Evolutionary conservation across 495 filamentous ascomycete genomes (phyloP).

Genomic region (Podospora fimiseda): DNA sequence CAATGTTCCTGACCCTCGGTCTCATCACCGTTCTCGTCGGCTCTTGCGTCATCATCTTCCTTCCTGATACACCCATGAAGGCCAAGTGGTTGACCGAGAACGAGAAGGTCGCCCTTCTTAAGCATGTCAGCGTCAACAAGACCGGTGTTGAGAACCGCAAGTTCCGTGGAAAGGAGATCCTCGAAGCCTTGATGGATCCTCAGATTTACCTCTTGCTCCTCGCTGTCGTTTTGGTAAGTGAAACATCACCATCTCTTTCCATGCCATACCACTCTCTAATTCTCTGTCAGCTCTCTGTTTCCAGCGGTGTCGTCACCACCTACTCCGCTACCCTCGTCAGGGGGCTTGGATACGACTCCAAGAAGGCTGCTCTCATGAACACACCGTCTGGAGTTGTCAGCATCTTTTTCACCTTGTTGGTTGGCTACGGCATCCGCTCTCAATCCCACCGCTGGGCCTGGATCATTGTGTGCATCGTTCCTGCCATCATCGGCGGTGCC

Average conservation of each 20-base stretch:
- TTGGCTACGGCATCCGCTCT: slow-evolving; percentile 36
- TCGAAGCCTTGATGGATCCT: slow-evolving; percentile 31
- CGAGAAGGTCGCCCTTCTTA: slow-evolving; percentile 42
- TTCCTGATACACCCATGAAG: slow-evolving; percentile 50
- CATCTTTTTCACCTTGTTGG: slow-evolving; percentile 48
- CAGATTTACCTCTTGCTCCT: slow-evolving; percentile 32
- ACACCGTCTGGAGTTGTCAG: slow-evolving; percentile 53
- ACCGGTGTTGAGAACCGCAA: slow-evolving; percentile 50
- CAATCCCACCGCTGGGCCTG: slow-evolving; percentile 32
- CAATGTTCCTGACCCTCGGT: slow-evolving; percentile 57
- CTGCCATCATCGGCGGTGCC: slow-evolving; percentile 47
- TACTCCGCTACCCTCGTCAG: slow-evolving; percentile 56
- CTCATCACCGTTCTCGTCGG: slow-evolving; percentile 48
- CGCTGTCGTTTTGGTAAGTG: slow-evolving; percentile 23
- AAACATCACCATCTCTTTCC: neutral
- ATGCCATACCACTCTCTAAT: neutral
- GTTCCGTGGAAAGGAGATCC: slow-evolving; percentile 39
- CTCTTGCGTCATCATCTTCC: slow-evolving; percentile 35
- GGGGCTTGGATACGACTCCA: slow-evolving; percentile 49
- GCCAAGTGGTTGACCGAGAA: slow-evolving; percentile 43
- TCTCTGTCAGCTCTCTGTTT: slow-evolving; percentile 36
- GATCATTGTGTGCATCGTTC: slow-evolving; percentile 28
- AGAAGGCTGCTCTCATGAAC: slow-evolving; percentile 51
- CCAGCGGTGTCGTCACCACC: slow-evolving; percentile 54
- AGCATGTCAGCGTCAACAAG: slow-evolving; percentile 34